Percentiles rank a stretch among this genome's conserved stretches.
These are phyloP conservation scores for Harringtonia lauricola DNA, from an alignment of 2,329 filamentous ascomycete genomes.

Conservation along the genomic window DNA sequence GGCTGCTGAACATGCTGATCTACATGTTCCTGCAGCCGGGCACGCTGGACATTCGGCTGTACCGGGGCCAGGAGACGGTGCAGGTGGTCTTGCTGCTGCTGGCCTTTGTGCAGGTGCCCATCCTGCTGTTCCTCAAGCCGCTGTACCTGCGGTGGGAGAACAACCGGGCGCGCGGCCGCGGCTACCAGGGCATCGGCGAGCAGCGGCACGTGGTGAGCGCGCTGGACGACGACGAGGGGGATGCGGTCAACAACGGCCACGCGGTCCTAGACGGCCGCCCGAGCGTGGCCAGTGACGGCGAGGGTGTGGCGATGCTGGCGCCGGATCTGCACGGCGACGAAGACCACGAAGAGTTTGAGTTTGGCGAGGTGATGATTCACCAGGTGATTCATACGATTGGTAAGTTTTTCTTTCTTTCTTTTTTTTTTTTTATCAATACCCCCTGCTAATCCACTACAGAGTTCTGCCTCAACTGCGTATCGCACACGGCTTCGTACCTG, in stretches of 20 bases:
- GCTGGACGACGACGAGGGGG: conserved; percentile 71
- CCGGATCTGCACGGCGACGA: conserved; percentile 59
- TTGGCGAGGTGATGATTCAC: conserved; percentile 95
- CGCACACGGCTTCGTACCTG: conserved; percentile 95
- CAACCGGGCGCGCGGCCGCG: conserved; percentile 75
- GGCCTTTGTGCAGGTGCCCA: conserved; percentile 76
- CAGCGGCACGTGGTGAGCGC: conserved; percentile 77
- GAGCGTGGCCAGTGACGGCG: conserved; percentile 46
- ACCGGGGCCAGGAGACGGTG: conserved; percentile 62
- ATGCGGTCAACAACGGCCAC: conserved; percentile 17
- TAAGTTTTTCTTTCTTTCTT: conserved; percentile 32
- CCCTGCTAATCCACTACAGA: conserved; percentile 41
- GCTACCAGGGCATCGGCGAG: conserved; percentile 90
- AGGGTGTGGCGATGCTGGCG: conserved; percentile 79
- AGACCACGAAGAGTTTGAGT: conserved; percentile 94
- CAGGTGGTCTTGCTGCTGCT: conserved; percentile 72
- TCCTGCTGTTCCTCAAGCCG: conserved; percentile 89
- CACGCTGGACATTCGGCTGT: conserved; percentile 60
- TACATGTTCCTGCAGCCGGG: conserved; percentile 97
- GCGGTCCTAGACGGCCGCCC: conserved; percentile 29
- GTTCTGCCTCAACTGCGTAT: conserved; percentile 98
- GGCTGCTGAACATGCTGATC: conserved; percentile 95
- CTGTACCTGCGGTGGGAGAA: conserved; percentile 91
- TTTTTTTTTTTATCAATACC: neutral
- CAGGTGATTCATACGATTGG: conserved; percentile 98